Evolutionary conservation across 345 rosid genomes (phyloP), one percentile per base, ranked within the genome.

Genomic region (Erodium maritimum): DNA sequence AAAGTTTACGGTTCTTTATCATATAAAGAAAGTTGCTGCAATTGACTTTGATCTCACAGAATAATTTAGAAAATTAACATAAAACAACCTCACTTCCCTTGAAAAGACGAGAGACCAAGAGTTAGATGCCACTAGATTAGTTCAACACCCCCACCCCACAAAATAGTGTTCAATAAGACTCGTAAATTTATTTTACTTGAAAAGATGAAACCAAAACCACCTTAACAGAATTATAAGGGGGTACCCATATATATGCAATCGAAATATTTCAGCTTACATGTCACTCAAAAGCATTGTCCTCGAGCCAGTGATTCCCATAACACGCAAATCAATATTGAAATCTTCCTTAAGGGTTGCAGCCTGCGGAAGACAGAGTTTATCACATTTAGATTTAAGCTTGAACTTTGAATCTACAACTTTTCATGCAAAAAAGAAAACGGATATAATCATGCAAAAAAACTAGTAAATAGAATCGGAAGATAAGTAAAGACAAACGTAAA

Each of bases 241-340:
- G 34, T 8, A 29, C 8, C 34, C 34, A 29, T 8, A 29, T 8
- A 52, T 0, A 52, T 9, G 17, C 48, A 42, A 3, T 42, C 12
- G 48, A 42, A 42, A 42, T 42, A 42, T 42, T 42, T 42, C 48
- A 55, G 67, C 97, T 85, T 90, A 94, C 99, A 54, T 69, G 8
- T 90, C 95, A 84, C 86, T 85, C 67, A 94, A 57, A 61, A 90
- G 79, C 99, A 94, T 94, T 59, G 68, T 72, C 57, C 73, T 79
- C 17, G 93, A 79, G 66, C 97, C 83, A 58, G 82, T 82, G 72
- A 94, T 84, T 67, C 99, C 99, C 96, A 94, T 66, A 50, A 94
- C 96, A 61, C 97, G 96, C 74, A 94, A 72, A 73, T 90, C 99
- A 70, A 94, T 94, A 67, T 90, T 94, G 60, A 87, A 94, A 54